phyloP scores from a whole-genome alignment of 345 rosid genomes.

The Gossypium raimondii region DNA sequence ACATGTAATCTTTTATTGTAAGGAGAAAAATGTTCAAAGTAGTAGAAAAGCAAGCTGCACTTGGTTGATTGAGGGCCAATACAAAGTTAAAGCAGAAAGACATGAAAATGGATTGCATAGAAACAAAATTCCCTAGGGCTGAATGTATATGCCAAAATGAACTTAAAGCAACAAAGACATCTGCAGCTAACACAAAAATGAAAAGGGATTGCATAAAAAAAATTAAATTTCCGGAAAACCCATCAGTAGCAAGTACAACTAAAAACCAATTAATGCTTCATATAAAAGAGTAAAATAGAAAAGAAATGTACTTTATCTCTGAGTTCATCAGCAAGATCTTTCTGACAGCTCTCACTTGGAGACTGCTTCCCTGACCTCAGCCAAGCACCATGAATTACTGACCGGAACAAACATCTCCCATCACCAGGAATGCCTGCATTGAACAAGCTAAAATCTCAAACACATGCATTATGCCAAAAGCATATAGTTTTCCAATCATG shows the following conservation, averaged over 20 bases:
- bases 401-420: conserved; percentile 71
- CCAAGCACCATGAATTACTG: conserved; percentile 54
- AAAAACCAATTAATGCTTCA: neutral
- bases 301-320: conserved; percentile 40
- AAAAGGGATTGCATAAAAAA: neutral
- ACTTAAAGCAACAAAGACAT: neutral
- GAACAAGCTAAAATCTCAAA: neutral
- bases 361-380: conserved; percentile 51
- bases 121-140: neutral
- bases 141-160: neutral
- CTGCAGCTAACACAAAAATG: neutral
- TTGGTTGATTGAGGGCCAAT: neutral
- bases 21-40: no score
- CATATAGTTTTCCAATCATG: neutral
- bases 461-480: neutral
- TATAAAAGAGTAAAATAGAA: neutral
- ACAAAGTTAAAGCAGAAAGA: neutral
- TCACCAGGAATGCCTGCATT: conserved; percentile 58
- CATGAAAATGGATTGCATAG: neutral
- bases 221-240: neutral
- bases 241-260: neutral
- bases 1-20: neutral
- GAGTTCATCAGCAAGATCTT: conserved; percentile 62
- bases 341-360: conserved; percentile 47
- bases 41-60: no score